Percentiles rank a stretch among this genome's conserved stretches.
phyloP scores from a whole-genome alignment of 805 yeast genomes.

The Candida jianshihensis region DNA sequence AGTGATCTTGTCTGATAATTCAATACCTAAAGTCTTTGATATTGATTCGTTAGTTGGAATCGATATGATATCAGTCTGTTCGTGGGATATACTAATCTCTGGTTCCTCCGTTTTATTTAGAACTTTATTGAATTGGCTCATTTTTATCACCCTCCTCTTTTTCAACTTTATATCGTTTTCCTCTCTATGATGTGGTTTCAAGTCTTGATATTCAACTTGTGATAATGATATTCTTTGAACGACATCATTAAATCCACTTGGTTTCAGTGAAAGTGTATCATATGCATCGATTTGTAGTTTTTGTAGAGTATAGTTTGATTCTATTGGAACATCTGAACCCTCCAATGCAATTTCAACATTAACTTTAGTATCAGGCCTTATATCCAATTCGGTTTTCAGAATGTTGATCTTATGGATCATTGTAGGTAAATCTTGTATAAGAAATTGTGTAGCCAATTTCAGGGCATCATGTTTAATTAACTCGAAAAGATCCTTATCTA shows the following conservation, averaged over 20 bases:
- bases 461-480: conserved; percentile 17
- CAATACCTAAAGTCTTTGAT: too few species aligned
- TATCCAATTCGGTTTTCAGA: conserved; percentile 5
- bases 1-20: too few species aligned
- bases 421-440: conserved; percentile 20
- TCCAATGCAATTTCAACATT: background rate
- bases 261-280: conserved; percentile 17
- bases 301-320: too few species aligned
- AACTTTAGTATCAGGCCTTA: background rate
- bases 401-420: conserved; percentile 10
- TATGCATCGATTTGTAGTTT: conserved; percentile 5
- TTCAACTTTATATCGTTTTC: conserved; percentile 1
- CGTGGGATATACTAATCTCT: too few species aligned
- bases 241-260: conserved; percentile 11
- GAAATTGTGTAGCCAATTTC: conserved; percentile 10
- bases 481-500: conserved; percentile 19
- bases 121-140: conserved; percentile 5
- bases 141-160: conserved; percentile 18
- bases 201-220: conserved; percentile 1
- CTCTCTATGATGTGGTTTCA: background rate
- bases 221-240: conserved; percentile 13
- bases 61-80: background rate
- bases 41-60: background rate
- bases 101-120: too few species aligned
- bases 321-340: background rate